Evolutionary conservation across 2,329 filamentous ascomycete genomes (phyloP).

Genomic region (Didymosphaeria variabile): DNA sequence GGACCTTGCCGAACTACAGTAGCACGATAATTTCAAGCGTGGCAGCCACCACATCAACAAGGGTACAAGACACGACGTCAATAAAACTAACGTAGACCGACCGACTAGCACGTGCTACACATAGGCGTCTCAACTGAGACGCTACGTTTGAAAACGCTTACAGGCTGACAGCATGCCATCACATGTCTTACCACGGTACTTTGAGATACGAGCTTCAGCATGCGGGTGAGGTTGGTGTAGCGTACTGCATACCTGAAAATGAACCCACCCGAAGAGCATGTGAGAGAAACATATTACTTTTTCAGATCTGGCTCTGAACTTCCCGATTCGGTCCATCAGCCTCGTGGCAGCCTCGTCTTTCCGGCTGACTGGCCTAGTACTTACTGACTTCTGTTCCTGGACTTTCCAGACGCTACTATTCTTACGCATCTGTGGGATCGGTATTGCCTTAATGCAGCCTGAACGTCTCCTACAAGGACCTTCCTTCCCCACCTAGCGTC

Average conservation of each 20-base stretch:
- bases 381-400: neutral
- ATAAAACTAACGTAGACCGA: neutral
- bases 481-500: too few relatives aligned
- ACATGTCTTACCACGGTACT: neutral
- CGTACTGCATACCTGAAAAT: neutral
- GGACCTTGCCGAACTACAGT: neutral
- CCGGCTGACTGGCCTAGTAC: neutral
- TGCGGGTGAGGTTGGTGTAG: slow-evolving; percentile 1
- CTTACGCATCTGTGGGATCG: neutral
- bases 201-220: neutral
- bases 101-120: neutral
- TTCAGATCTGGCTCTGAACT: neutral
- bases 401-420: neutral
- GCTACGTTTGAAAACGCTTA: neutral
- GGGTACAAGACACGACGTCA: neutral
- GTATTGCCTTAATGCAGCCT: too few relatives aligned
- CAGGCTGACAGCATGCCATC: neutral
- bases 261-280: neutral
- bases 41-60: slow-evolving; percentile 9
- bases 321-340: neutral
- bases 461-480: too few relatives aligned
- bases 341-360: neutral
- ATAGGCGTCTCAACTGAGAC: neutral
- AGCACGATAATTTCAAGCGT: slow-evolving; percentile 6
- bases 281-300: neutral